Evolutionary conservation across 2,329 filamentous ascomycete species (phyloP).

Genomic region (Arthrocladium fulminans): DNA sequence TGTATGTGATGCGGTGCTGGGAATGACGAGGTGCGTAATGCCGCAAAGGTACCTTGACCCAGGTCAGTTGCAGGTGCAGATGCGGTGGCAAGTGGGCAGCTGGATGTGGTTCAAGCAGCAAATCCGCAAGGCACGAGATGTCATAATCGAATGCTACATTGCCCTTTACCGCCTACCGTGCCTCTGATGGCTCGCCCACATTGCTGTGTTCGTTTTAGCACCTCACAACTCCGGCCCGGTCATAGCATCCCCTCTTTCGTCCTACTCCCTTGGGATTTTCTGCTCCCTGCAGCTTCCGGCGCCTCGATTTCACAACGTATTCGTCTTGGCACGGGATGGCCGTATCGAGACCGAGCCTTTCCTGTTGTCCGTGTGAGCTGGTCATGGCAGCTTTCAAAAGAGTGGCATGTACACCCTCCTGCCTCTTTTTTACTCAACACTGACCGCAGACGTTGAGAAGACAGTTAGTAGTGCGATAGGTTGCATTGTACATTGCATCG

Average conservation of each 20-base stretch:
- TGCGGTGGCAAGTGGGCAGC: not conserved
- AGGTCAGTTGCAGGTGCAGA: not conserved
- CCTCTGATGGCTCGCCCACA: not conserved
- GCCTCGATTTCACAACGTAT: not conserved
- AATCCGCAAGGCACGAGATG: not conserved
- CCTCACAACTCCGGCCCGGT: not conserved
- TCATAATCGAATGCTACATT: not conserved
- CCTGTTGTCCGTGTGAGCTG: too few species aligned
- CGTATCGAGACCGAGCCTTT: not conserved
- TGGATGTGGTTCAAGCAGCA: not conserved
- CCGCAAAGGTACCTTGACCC: constrained; percentile 4
- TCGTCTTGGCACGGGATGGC: not conserved
- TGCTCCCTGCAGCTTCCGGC: too few species aligned
- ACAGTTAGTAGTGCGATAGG: too few species aligned
- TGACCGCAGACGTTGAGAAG: too few species aligned
- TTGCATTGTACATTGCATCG: too few species aligned
- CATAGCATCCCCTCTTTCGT: not conserved
- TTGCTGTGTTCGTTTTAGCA: not conserved
- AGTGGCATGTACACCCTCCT: too few species aligned
- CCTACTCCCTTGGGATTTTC: not conserved
- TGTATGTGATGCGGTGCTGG: not conserved
- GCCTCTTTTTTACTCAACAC: too few species aligned
- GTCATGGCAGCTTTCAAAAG: too few species aligned
- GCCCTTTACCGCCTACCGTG: not conserved
- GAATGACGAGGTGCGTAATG: not conserved